Evolutionary conservation across 2,329 filamentous ascomycete genomes (phyloP).

Genomic region (Chaetothyriales sp.): DNA sequence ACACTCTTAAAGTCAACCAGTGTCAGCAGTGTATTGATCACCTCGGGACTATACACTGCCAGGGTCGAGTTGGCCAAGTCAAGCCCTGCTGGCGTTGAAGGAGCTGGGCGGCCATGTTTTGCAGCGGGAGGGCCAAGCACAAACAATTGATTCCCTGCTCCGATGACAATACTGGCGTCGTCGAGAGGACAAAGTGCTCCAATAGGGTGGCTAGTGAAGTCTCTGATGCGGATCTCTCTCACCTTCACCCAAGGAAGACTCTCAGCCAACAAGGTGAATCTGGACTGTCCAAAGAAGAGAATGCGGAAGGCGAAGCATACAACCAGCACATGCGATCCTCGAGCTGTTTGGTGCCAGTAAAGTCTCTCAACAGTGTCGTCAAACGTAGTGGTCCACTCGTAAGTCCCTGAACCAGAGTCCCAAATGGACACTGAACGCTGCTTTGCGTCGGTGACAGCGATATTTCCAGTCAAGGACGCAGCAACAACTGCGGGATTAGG

Average conservation of each 20-base stretch:
- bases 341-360: constrained; percentile 86
- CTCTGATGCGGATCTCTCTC: constrained; percentile 63
- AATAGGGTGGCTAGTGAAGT: constrained; percentile 75
- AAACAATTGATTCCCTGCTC: constrained; percentile 81
- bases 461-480: constrained; percentile 46
- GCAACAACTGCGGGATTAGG: not conserved
- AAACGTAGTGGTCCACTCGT: constrained; percentile 49
- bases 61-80: not conserved
- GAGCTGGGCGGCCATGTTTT: not conserved
- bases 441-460: constrained; percentile 53
- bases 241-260: constrained; percentile 81
- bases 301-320: constrained; percentile 86
- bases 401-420: constrained; percentile 66
- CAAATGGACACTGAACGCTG: constrained; percentile 73
- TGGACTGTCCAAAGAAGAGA: constrained; percentile 67
- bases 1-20: constrained; percentile 59
- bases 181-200: constrained; percentile 86
- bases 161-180: constrained; percentile 71
- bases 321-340: constrained; percentile 73
- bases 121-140: constrained; percentile 43
- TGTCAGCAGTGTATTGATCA: constrained; percentile 73
- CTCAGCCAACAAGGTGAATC: constrained; percentile 80
- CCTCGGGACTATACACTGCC: constrained; percentile 13
- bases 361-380: constrained; percentile 63
- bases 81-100: not conserved